A percentile compares a stretch with the other conserved stretches of the same genome.
Conservation (phyloP, 352 stramenopile species). For the Globisporangium radiosum region DNA sequence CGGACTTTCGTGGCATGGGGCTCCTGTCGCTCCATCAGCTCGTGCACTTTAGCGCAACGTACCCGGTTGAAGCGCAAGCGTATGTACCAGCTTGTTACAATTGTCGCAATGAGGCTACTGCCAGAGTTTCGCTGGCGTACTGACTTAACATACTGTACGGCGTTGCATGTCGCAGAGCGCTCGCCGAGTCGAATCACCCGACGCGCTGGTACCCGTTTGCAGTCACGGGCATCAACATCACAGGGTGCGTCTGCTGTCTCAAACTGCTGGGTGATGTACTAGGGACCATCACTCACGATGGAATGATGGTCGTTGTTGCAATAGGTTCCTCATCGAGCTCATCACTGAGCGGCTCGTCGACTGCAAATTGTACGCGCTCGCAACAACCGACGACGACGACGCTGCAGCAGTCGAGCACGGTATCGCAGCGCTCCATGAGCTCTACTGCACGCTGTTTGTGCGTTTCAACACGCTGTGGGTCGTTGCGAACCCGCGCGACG, state of each 20-base stretch:
- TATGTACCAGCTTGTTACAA: slow-evolving; percentile 14
- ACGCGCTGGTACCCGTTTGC: slow-evolving; percentile 84
- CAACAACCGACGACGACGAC: background rate
- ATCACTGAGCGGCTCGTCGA: slow-evolving; percentile 73
- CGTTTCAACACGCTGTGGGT: slow-evolving; percentile 84
- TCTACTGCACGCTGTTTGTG: slow-evolving; percentile 77
- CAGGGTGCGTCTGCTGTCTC: slow-evolving; percentile 23
- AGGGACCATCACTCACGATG: background rate
- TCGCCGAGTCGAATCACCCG: slow-evolving; percentile 79
- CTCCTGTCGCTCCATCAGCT: slow-evolving; percentile 73
- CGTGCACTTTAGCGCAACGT: slow-evolving; percentile 66
- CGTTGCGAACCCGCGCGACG: slow-evolving; percentile 69
- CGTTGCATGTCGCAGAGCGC: slow-evolving; percentile 26
- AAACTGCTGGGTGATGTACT: background rate
- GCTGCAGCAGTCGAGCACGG: slow-evolving; percentile 20
- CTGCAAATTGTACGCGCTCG: slow-evolving; percentile 54
- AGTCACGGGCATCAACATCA: slow-evolving; percentile 85
- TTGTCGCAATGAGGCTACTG: no score
- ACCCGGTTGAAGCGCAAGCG: slow-evolving; percentile 66
- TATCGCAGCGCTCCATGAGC: slow-evolving; percentile 51
- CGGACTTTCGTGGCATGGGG: slow-evolving; percentile 82
- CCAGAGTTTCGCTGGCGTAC: background rate
- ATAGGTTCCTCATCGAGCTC: slow-evolving; percentile 69
- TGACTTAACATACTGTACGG: background rate
- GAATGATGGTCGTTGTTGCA: background rate